These are phyloP conservation scores for Solanum raphanifolium DNA, from an alignment of 257 asterid species.

Conservation along the genomic window DNA sequence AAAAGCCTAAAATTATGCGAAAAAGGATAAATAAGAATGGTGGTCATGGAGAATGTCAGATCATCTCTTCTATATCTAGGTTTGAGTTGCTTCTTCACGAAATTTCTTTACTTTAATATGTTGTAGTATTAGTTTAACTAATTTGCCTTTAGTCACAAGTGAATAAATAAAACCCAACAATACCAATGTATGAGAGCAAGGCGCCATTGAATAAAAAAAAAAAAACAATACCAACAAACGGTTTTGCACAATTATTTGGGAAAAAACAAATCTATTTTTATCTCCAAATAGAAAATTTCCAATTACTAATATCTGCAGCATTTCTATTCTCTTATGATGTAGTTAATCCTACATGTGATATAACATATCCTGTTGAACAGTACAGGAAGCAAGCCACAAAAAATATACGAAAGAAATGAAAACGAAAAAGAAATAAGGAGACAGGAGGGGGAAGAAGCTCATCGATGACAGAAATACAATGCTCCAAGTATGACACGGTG, in stretches of 20 bases:
- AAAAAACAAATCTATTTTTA: not conserved
- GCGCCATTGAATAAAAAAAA: not conserved
- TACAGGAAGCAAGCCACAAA: not conserved
- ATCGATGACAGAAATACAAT: not conserved
- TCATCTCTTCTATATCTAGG: no score
- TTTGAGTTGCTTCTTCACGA: not conserved
- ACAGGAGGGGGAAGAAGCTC: not conserved
- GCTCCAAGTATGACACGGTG: not conserved
- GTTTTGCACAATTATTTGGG: not conserved
- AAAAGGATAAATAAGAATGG: not conserved
- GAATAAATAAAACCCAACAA: not conserved
- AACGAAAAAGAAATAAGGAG: not conserved
- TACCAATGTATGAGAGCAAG: not conserved
- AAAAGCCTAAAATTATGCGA: not conserved
- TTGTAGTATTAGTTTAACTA: not conserved
- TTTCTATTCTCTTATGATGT: not conserved
- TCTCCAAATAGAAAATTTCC: not conserved
- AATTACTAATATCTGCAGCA: no score
- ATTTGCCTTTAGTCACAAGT: not conserved
- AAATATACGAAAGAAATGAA: not conserved
- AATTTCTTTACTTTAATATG: not conserved
- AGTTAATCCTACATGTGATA: not conserved
- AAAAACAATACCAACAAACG: not conserved
- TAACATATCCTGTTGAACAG: not conserved
- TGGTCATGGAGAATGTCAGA: not conserved